Evolutionary conservation across 2,329 filamentous ascomycete species (phyloP).

Genomic region (Lasiodiplodia citricola): DNA sequence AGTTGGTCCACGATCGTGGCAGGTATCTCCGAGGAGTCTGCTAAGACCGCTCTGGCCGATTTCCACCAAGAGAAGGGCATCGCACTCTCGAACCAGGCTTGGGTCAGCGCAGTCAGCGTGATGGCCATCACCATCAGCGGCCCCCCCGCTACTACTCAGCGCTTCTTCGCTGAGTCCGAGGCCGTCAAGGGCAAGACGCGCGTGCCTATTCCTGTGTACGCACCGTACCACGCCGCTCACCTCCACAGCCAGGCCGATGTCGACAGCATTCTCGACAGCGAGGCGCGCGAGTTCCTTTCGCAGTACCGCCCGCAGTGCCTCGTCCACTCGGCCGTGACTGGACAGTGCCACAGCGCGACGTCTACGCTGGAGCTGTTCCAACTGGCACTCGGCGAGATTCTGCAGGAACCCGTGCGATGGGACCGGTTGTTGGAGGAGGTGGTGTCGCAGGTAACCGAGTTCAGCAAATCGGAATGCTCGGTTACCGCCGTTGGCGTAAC

Average conservation of each 20-base stretch:
- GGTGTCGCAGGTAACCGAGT: constrained; percentile 53
- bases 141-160: constrained; percentile 59
- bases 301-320: constrained; percentile 49
- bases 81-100: constrained; percentile 58
- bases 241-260: constrained; percentile 58
- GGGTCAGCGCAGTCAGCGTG: constrained; percentile 64
- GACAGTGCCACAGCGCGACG: constrained; percentile 52
- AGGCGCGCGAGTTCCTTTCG: constrained; percentile 48
- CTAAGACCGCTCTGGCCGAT: constrained; percentile 57
- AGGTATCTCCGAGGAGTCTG: constrained; percentile 59
- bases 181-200: constrained; percentile 57
- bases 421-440: constrained; percentile 54
- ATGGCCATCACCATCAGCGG: constrained; percentile 66
- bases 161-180: constrained; percentile 56
- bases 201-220: constrained; percentile 60
- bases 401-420: constrained; percentile 55
- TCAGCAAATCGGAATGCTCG: constrained; percentile 48
- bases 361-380: constrained; percentile 54
- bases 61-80: constrained; percentile 64
- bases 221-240: constrained; percentile 64
- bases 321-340: constrained; percentile 54
- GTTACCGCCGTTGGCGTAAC: constrained; percentile 58
- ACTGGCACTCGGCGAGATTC: constrained; percentile 51
- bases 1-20: constrained; percentile 72
- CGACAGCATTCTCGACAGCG: constrained; percentile 54